Evolutionary conservation across 2,329 filamentous ascomycete genomes (phyloP).

Genomic region (Raffaelea deltoideospora): DNA sequence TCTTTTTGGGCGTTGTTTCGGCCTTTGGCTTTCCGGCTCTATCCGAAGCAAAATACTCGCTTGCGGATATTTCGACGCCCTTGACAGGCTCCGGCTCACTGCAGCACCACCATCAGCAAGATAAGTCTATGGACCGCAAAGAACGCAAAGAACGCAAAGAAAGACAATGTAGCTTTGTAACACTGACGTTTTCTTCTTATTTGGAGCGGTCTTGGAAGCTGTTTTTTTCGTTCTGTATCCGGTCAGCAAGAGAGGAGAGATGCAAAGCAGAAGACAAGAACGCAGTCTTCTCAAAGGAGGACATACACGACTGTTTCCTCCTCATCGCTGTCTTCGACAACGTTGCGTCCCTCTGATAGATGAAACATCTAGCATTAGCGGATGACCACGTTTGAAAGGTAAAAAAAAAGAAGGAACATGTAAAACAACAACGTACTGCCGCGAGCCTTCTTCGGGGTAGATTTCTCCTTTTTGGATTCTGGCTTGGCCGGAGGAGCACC

Average conservation of each 20-base stretch:
- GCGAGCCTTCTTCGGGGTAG: constrained; percentile 13
- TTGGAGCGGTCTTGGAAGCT: constrained; percentile 27
- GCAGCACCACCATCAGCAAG: not conserved
- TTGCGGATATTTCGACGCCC: constrained; percentile 37
- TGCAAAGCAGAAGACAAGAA: not conserved
- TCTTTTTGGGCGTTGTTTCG: constrained; percentile 25
- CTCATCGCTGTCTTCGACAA: constrained; percentile 12
- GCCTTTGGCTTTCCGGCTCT: constrained; percentile 22
- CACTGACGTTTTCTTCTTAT: constrained; percentile 39
- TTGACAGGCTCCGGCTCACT: constrained; percentile 25
- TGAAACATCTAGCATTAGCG: not conserved
- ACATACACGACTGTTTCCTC: constrained; percentile 18
- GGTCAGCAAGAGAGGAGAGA: not conserved
- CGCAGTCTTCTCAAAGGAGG: constrained; percentile 2
- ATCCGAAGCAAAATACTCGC: constrained; percentile 41
- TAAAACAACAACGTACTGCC: constrained; percentile 4
- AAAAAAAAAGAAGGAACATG: not conserved
- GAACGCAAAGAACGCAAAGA: too few species aligned
- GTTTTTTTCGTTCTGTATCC: constrained; percentile 35
- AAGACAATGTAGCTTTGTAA: too few species aligned
- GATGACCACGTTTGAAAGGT: too few species aligned
- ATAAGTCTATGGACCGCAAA: too few species aligned
- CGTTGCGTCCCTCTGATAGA: constrained; percentile 13
- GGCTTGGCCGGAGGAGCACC: constrained; percentile 20
- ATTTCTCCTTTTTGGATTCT: constrained; percentile 15